A percentile compares a stretch with the other conserved stretches of the same genome.
These are phyloP conservation scores for Vickermania spadyakhi DNA, from an alignment of 208 protist species.

Conservation along the genomic window DNA sequence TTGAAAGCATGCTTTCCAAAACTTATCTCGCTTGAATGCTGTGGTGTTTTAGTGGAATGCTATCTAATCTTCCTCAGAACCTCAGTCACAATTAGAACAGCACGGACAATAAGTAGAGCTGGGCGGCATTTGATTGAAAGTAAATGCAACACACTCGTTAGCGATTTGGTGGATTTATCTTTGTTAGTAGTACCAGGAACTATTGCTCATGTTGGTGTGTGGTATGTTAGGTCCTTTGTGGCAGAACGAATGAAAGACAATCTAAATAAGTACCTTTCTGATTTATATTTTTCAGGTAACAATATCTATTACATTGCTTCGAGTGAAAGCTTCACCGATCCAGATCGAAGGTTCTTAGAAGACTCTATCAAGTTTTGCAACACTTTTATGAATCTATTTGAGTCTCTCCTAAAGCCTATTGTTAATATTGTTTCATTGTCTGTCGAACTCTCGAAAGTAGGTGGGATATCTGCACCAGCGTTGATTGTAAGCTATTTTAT, in stretches of 20 bases:
- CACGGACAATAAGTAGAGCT: constrained; percentile 35
- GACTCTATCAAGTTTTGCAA: constrained; percentile 73
- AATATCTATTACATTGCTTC: constrained; percentile 50
- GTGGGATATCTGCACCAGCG: constrained; percentile 37
- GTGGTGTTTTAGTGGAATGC: constrained; percentile 23
- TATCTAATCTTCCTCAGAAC: constrained; percentile 43
- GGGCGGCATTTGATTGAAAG: constrained; percentile 46
- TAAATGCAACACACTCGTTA: constrained; percentile 47
- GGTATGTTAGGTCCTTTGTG: constrained; percentile 60
- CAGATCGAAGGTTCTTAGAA: constrained; percentile 66
- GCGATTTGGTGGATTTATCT: constrained; percentile 51
- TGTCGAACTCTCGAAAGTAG: constrained; percentile 31
- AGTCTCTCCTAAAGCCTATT: constrained; percentile 62
- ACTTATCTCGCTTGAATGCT: constrained; percentile 38
- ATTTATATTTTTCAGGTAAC: constrained; percentile 52
- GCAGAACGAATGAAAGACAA: constrained; percentile 54
- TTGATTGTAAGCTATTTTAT: constrained; percentile 72
- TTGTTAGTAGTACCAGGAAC: constrained; percentile 59
- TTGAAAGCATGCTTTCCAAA: constrained; percentile 58
- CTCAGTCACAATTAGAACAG: constrained; percentile 51
- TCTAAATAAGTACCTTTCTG: constrained; percentile 45
- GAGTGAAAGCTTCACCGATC: constrained; percentile 51
- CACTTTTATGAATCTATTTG: constrained; percentile 57
- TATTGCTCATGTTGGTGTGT: constrained; percentile 43
- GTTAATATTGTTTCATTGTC: constrained; percentile 78